Percentiles rank a stretch among this genome's conserved stretches.
Evolutionary conservation across 2,329 filamentous ascomycete genomes (phyloP).

Genomic region (Truncatella angustata): DNA sequence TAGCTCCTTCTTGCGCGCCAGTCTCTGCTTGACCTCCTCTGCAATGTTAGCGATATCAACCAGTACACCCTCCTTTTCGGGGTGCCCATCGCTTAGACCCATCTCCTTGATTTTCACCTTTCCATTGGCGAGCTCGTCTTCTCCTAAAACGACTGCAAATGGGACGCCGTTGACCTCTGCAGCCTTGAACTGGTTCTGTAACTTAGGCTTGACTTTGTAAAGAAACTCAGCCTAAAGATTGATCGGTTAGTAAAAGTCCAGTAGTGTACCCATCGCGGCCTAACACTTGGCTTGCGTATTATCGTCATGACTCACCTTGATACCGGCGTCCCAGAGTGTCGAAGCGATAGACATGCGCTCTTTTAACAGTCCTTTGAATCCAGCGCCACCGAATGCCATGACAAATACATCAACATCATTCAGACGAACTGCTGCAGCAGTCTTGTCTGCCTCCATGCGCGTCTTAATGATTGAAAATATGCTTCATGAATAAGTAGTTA

Average conservation of each 20-base stretch:
- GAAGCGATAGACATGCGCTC: constrained; percentile 81
- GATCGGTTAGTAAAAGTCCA: constrained; percentile 25
- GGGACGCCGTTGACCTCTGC: constrained; percentile 79
- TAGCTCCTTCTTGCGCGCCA: constrained; percentile 38
- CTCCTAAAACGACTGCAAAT: constrained; percentile 84
- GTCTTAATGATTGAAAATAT: constrained; percentile 78
- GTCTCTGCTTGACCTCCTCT: constrained; percentile 53
- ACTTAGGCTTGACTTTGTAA: constrained; percentile 87
- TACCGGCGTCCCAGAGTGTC: constrained; percentile 79
- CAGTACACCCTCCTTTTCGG: constrained; percentile 84
- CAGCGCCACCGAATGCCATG: constrained; percentile 91
- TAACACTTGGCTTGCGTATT: neutral
- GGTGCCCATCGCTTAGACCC: constrained; percentile 73
- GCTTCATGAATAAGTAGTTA: no score
- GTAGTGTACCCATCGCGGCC: no score
- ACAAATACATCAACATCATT: constrained; percentile 88
- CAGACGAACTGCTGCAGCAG: constrained; percentile 50
- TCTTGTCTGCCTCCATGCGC: constrained; percentile 49
- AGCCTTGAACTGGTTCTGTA: constrained; percentile 86
- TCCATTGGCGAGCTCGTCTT: constrained; percentile 81
- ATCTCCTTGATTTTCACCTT: constrained; percentile 84
- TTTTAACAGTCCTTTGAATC: constrained; percentile 74
- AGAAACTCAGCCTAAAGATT: constrained; percentile 71
- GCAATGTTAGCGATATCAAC: constrained; percentile 65
- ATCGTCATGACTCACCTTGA: constrained; percentile 60